A percentile compares a stretch with the other conserved stretches of the same genome.
These are phyloP conservation scores for Hyparrhenia diplandra DNA, from an alignment of 176 grass and related monocot species.

Conservation along the genomic window DNA sequence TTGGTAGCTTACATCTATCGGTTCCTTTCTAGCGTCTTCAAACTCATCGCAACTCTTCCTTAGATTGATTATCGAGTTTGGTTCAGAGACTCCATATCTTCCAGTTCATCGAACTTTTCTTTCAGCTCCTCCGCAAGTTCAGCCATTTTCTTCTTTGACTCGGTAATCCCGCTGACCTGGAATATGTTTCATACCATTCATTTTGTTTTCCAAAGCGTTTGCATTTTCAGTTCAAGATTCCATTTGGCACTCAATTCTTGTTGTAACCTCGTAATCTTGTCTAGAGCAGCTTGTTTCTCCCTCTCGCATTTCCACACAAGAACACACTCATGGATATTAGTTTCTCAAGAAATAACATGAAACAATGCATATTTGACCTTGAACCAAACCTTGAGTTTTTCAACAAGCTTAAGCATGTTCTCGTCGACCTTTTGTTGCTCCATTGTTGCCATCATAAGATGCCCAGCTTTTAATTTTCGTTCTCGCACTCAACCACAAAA, in stretches of 20 bases:
- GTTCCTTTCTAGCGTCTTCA: background rate
- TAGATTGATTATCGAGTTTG: slow-evolving; percentile 35
- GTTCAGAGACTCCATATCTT: slow-evolving; percentile 42
- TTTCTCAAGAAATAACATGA: background rate
- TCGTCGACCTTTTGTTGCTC: slow-evolving; percentile 58
- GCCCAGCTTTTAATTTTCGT: slow-evolving; percentile 42
- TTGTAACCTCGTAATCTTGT: slow-evolving; percentile 49
- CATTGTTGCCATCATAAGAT: slow-evolving; percentile 52
- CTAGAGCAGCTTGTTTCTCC: slow-evolving; percentile 44
- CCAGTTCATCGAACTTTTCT: slow-evolving; percentile 42
- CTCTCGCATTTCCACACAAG: slow-evolving; percentile 35
- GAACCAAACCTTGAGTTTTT: slow-evolving; percentile 54
- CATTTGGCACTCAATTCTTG: slow-evolving; percentile 48
- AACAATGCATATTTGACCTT: background rate
- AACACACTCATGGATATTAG: background rate
- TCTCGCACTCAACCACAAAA: slow-evolving; percentile 15
- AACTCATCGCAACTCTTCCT: slow-evolving; percentile 53
- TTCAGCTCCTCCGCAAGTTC: too few species aligned
- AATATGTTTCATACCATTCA: slow-evolving; percentile 32
- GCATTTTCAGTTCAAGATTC: slow-evolving; percentile 63
- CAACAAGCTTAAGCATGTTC: slow-evolving; percentile 54
- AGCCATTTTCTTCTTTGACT: too few species aligned
- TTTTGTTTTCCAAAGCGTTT: slow-evolving; percentile 44
- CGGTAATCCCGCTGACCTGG: too few species aligned
- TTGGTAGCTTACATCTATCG: too few species aligned